phyloP scores from a whole-genome alignment of 306 rosid species.

The Dalbergia cochinchinensis region DNA sequence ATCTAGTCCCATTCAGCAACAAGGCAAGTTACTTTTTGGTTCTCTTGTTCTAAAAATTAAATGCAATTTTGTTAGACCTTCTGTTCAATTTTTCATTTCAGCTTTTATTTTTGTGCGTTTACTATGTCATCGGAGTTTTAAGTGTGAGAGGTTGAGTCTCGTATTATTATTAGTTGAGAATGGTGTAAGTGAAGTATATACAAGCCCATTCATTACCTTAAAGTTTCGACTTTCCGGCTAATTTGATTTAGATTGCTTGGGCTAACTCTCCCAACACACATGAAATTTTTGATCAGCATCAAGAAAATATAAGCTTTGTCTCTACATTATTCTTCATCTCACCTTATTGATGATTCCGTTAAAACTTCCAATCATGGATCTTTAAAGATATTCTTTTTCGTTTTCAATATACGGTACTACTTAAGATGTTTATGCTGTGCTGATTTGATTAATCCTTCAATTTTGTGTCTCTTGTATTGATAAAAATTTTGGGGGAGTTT shows the following conservation, averaged over 20 bases:
- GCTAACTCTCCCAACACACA: too few species aligned
- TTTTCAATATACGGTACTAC: too few species aligned
- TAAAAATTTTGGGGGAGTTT: background rate
- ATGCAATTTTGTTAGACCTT: background rate
- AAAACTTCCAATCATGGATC: background rate
- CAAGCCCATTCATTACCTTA: too few species aligned
- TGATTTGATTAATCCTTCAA: constrained; percentile 17
- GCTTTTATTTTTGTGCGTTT: background rate
- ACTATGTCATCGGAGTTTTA: background rate
- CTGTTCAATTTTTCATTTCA: background rate
- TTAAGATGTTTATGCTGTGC: background rate
- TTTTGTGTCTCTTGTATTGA: background rate
- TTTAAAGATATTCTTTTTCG: too few species aligned
- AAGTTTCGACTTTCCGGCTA: too few species aligned
- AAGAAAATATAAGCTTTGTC: background rate
- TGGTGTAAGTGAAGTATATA: too few species aligned
- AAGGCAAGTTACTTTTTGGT: constrained; percentile 51
- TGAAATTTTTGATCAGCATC: background rate
- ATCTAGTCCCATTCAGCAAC: constrained; percentile 77
- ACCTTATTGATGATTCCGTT: background rate
- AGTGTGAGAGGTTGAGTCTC: too few species aligned
- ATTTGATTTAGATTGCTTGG: too few species aligned
- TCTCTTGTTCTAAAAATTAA: background rate
- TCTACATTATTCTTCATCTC: background rate
- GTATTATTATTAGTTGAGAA: too few species aligned